Evolutionary conservation across 805 yeast genomes (phyloP), one percentile per base, ranked within the genome.

Genomic region (Cyberlindnera galapagoensis): DNA sequence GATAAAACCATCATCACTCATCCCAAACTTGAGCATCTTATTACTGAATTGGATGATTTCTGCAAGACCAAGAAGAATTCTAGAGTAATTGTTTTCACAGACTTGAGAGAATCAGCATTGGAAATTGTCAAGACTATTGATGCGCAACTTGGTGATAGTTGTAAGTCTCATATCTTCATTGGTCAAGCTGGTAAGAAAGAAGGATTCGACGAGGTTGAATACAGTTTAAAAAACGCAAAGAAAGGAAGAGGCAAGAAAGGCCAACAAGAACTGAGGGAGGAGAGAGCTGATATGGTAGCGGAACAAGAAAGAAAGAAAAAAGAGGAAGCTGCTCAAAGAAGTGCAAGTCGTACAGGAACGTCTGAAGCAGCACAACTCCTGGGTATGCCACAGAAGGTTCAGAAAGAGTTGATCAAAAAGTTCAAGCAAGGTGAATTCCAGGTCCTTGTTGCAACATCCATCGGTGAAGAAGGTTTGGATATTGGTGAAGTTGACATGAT

Each of bases 391-490:
- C 99, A 92, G 50, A 83, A 82, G 47, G 68, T 73, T 26, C 99
- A 92, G 49, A 86, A 85, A 44, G 80, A 78, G 35, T 69, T 85
- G 9, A 79, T 92, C 18, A 69, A 69, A 19, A 66, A 77, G 36
- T 92, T 92, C 59, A 83, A 80, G 47, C 49, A 57, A 0, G 96
- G 95, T 7, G 65, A 57, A 1, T 73, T 74, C 48, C 94, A 92
- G 51, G 76, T 85, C 7, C 60, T 92, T 14, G 95, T 92, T 6
- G 96, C 97, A 5, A 92, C 99, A 0, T 87, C 96, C 0, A 90
- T 92, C 51, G 99, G 97, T 28, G 99, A 92, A 55, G 99, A 92
- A 64, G 99, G 99, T 27, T 67, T 92, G 43, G 98, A 92, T 63
- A 94, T 92, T 44, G 98, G 98, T 20, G 97, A 94, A 54, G 99